Base-by-base conservation (phyloP, 139 green algal genomes). In the Chlamydomonas schloesseri region DNA sequence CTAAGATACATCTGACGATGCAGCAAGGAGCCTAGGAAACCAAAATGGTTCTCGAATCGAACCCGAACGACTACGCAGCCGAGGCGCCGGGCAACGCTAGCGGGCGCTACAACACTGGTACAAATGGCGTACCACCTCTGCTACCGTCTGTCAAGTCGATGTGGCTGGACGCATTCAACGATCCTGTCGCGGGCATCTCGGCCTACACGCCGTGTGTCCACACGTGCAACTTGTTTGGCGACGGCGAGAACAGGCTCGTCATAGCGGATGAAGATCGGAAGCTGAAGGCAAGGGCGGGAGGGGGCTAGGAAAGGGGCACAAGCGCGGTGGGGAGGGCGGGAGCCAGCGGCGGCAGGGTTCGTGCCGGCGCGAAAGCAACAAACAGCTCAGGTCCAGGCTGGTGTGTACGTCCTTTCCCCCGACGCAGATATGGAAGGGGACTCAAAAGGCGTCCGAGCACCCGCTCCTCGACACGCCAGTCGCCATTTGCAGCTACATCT, bases 381-480 rank as follows among this genome's bases (percentile, higher is more conserved):
- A n/a, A n/a, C n/a, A n/a, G n/a, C n/a, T n/a, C n/a, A n/a, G n/a
- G n/a, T n/a, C n/a, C n/a, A n/a, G n/a, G n/a, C n/a, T n/a, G n/a
- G n/a, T n/a, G n/a, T n/a, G n/a, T n/a, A n/a, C n/a, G n/a, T n/a
- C n/a, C n/a, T n/a, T n/a, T n/a, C n/a, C n/a, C n/a, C n/a, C n/a
- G n/a, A 31, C 28, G 9, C 89, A 96, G 93, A 89, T 96, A 9
- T 96, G 91, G 91, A 94, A 91, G 65, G 94, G 93, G 53, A 96
- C 93, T 0, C 72, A 89, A 24, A 92, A 94, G 67, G 79, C 84
- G 15, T 87, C 83, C 28, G 93, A 97, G 68, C 90, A 96, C 62
- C 55, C 83, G 28, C 88, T 97, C 58, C 84, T 95, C 46, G 92
- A 95, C 46, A 77, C 82, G 0, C 92, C 94, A 3, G 83, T 92